Conservation (phyloP, 495 filamentous ascomycete genomes). For the Trichoderma virens region DNA sequence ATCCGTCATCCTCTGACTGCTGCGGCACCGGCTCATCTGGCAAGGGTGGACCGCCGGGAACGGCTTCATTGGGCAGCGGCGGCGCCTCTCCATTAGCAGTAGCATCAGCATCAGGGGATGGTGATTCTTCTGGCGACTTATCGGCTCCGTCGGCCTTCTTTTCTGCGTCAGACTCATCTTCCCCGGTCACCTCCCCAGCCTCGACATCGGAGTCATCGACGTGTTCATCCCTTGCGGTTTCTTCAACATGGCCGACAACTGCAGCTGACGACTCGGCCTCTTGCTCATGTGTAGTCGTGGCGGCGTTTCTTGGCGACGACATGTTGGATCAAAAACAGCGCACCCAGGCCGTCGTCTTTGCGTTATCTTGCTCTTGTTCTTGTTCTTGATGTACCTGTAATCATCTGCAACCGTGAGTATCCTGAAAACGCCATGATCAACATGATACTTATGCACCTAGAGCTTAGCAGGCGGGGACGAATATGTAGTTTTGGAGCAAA, state of each 20-base stretch:
- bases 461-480: constrained; percentile 7
- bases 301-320: not conserved
- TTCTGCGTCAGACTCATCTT: not conserved
- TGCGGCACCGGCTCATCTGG: constrained; percentile 32
- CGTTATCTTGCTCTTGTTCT: not conserved
- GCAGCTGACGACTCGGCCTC: constrained; percentile 1
- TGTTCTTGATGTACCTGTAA: not conserved
- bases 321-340: not conserved
- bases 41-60: constrained; percentile 25
- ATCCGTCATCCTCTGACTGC: constrained; percentile 62
- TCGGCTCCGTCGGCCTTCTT: not conserved
- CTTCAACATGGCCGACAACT: not conserved
- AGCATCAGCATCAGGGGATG: not conserved
- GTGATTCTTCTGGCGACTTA: not conserved
- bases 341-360: not conserved
- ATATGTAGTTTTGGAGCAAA: not conserved
- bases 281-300: not conserved
- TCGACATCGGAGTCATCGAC: not conserved
- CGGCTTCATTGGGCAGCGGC: constrained; percentile 7
- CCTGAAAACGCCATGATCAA: constrained; percentile 3
- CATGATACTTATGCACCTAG: constrained; percentile 11
- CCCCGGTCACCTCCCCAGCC: not conserved
- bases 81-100: not conserved
- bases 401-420: constrained; percentile 11
- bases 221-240: not conserved